phyloP scores from a whole-genome alignment of 257 asterid species.

The Phtheirospermum japonicum region DNA sequence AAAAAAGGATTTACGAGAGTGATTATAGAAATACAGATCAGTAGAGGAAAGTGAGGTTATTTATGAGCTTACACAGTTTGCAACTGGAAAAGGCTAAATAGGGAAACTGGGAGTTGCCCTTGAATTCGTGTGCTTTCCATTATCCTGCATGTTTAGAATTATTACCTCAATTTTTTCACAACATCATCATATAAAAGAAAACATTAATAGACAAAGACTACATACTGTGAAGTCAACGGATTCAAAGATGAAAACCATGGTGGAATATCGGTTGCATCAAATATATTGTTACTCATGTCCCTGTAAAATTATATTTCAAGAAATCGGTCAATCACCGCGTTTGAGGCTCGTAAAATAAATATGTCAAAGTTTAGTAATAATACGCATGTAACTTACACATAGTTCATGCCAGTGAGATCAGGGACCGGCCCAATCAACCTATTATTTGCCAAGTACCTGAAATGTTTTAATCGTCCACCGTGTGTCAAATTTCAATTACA shows the following conservation, averaged over 20 bases:
- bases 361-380: no score
- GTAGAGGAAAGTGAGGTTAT: no score
- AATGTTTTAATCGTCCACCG: neutral
- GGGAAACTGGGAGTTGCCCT: neutral
- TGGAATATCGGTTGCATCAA: constrained; percentile 1
- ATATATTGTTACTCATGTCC: constrained; percentile 1
- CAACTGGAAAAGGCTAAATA: constrained; percentile 1
- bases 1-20: no score
- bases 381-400: neutral
- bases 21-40: no score
- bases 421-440: neutral
- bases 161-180: neutral
- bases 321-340: neutral
- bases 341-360: no score
- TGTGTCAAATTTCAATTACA: neutral
- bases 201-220: neutral
- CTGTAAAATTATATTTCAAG: neutral
- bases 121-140: constrained; percentile 2
- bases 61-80: neutral
- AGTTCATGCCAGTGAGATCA: neutral
- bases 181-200: neutral
- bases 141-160: neutral
- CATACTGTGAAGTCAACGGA: neutral
- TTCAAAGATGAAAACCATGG: neutral
- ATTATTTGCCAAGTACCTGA: constrained; percentile 2